Conservation (phyloP, 805 yeast species). For the Ogataea trehalophila region DNA sequence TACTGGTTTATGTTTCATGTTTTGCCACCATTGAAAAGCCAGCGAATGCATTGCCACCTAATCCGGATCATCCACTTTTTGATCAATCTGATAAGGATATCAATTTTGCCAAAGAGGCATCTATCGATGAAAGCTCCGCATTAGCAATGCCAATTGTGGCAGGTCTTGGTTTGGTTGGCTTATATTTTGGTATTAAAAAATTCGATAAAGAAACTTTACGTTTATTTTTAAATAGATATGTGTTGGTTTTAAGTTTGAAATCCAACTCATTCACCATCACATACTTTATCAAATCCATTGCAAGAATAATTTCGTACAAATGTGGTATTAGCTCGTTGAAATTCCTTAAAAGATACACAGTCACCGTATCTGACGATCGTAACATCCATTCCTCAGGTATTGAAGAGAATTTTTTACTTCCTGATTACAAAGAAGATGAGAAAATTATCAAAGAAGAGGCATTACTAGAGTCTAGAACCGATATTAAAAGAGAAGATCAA, state of each 20-base stretch:
- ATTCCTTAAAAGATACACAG: constrained; percentile 34
- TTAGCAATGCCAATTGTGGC: constrained; percentile 41
- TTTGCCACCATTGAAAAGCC: constrained; percentile 32
- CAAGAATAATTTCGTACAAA: constrained; percentile 27
- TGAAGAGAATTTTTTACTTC: constrained; percentile 29
- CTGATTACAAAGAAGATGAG: constrained; percentile 28
- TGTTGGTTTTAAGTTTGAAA: constrained; percentile 30
- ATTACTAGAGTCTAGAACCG: constrained; percentile 17
- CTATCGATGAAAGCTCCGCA: constrained; percentile 30
- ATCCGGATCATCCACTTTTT: constrained; percentile 33
- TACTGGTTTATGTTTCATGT: constrained; percentile 31
- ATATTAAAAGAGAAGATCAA: constrained; percentile 28
- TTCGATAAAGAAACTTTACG: constrained; percentile 30
- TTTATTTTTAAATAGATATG: constrained; percentile 31
- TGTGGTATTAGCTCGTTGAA: constrained; percentile 24
- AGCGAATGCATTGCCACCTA: constrained; percentile 29
- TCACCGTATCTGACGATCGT: constrained; percentile 38
- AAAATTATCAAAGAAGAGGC: constrained; percentile 26
- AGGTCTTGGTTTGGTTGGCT: constrained; percentile 32
- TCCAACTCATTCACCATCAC: constrained; percentile 30
- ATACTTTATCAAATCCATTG: constrained; percentile 22
- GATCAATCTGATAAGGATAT: constrained; percentile 38
- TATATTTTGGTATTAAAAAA: constrained; percentile 35
- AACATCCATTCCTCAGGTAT: constrained; percentile 35
- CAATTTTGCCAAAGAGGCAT: constrained; percentile 8